phyloP scores from a whole-genome alignment of 2,329 filamentous ascomycete genomes.

The Xylaria sp. region DNA sequence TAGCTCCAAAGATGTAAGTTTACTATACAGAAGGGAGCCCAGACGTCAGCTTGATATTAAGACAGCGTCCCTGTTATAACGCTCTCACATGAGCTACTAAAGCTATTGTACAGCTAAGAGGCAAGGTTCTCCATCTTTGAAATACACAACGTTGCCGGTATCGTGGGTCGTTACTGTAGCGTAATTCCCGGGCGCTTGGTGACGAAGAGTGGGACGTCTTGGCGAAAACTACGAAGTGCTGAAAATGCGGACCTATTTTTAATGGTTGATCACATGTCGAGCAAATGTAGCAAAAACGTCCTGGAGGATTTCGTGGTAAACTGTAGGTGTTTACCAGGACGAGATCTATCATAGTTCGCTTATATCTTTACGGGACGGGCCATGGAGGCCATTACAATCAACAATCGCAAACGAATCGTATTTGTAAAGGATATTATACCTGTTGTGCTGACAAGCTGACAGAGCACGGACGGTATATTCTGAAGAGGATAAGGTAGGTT shows the following conservation, averaged over 20 bases:
- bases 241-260: background rate
- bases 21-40: background rate
- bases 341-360: background rate
- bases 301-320: background rate
- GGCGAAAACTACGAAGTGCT: background rate
- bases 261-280: conserved; percentile 5
- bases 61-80: background rate
- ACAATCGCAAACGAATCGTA: background rate
- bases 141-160: background rate
- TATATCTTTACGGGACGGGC: background rate
- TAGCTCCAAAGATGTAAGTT: background rate
- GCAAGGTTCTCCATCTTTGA: background rate
- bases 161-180: background rate
- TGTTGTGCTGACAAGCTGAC: conserved; percentile 9
- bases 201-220: background rate
- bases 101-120: background rate
- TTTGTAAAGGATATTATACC: conserved; percentile 20
- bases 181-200: conserved; percentile 5
- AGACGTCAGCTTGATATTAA: background rate
- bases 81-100: conserved; percentile 7
- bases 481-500: conserved; percentile 6
- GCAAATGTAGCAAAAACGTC: background rate
- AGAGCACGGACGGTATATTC: background rate
- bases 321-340: background rate
- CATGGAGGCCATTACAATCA: background rate